Evolutionary conservation across 2,329 filamentous ascomycete species (phyloP).

Genomic region (Scolecobasidium constrictum): DNA sequence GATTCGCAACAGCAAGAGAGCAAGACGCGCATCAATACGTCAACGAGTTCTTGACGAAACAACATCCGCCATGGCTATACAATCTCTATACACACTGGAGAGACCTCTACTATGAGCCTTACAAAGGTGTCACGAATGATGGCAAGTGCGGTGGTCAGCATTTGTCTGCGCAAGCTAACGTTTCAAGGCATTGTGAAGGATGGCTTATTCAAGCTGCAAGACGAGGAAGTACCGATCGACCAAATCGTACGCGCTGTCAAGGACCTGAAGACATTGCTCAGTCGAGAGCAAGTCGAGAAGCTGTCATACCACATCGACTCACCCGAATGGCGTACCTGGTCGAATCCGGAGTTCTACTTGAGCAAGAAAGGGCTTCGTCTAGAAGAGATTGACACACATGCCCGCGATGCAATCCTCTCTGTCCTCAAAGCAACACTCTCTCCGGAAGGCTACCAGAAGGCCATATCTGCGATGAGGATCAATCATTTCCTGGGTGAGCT

Average conservation of each 20-base stretch:
- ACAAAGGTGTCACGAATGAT: constrained; percentile 58
- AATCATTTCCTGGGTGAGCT: constrained; percentile 66
- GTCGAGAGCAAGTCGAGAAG: constrained; percentile 36
- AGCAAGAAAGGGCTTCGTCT: constrained; percentile 59
- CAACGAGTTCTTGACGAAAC: constrained; percentile 45
- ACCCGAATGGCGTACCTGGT: constrained; percentile 60
- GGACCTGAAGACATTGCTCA: constrained; percentile 35
- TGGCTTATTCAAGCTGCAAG: constrained; percentile 47
- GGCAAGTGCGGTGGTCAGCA: constrained; percentile 29
- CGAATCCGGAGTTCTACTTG: constrained; percentile 64
- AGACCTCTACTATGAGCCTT: constrained; percentile 47
- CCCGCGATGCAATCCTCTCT: constrained; percentile 35
- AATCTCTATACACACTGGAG: constrained; percentile 26
- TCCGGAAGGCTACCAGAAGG: constrained; percentile 61
- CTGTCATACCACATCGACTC: constrained; percentile 55
- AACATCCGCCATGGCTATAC: constrained; percentile 53
- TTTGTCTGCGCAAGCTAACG: constrained; percentile 4
- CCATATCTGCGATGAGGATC: constrained; percentile 57
- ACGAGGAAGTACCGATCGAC: constrained; percentile 52
- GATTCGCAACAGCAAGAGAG: constrained; percentile 52
- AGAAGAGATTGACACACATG: constrained; percentile 43
- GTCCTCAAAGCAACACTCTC: constrained; percentile 52
- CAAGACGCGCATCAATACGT: constrained; percentile 55
- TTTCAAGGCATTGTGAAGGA: constrained; percentile 37
- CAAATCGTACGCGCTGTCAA: constrained; percentile 44